Conservation (phyloP, 2,329 filamentous ascomycete genomes). For the Microsporum audouinii region DNA sequence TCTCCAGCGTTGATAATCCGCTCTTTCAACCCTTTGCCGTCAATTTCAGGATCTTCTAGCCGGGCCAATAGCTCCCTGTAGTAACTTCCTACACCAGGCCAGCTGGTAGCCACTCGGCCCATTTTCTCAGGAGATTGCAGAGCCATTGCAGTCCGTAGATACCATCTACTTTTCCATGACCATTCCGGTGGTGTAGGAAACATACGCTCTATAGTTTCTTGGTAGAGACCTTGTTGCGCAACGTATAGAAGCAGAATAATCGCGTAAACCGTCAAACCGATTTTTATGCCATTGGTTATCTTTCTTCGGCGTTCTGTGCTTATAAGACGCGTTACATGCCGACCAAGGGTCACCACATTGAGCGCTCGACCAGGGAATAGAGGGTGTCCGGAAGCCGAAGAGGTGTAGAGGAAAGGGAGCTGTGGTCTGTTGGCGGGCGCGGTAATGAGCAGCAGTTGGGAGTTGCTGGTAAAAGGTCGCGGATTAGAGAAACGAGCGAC, state of each 20-base stretch:
- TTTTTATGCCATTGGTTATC: constrained; percentile 58
- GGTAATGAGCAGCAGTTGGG: constrained; percentile 41
- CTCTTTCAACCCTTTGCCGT: constrained; percentile 55
- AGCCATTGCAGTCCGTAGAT: constrained; percentile 53
- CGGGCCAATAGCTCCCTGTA: constrained; percentile 50
- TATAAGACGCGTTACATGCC: constrained; percentile 35
- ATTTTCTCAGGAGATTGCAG: constrained; percentile 43
- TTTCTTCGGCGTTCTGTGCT: constrained; percentile 58
- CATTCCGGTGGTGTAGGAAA: constrained; percentile 79
- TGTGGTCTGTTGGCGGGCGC: constrained; percentile 45
- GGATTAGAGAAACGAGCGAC: constrained; percentile 14
- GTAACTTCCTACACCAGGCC: constrained; percentile 53
- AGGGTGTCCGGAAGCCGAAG: constrained; percentile 35
- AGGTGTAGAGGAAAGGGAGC: constrained; percentile 53
- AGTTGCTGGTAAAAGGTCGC: constrained; percentile 49
- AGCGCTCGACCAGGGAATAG: constrained; percentile 15
- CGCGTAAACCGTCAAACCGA: constrained; percentile 61
- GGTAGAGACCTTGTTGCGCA: constrained; percentile 54
- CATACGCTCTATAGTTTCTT: constrained; percentile 62
- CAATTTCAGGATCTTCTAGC: constrained; percentile 56
- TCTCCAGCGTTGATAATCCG: constrained; percentile 28
- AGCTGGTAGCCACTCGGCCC: constrained; percentile 49
- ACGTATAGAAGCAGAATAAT: constrained; percentile 49
- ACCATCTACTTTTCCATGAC: constrained; percentile 57
- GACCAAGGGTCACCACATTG: constrained; percentile 13